A percentile compares a stretch with the other conserved stretches of the same genome.
These are phyloP conservation scores for Henningerozyma blattae DNA, from an alignment of 805 yeast genomes.

Conservation along the genomic window DNA sequence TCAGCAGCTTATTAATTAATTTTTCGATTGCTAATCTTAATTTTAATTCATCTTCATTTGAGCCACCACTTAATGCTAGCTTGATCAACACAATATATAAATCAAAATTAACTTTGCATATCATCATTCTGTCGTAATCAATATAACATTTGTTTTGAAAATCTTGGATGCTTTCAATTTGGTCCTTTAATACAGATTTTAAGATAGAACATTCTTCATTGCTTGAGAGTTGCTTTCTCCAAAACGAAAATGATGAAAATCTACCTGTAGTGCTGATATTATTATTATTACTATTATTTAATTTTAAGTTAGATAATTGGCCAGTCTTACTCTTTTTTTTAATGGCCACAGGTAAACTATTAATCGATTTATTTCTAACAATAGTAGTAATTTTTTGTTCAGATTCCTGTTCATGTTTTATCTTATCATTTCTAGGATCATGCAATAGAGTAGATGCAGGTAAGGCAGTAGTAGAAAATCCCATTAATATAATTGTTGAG, in stretches of 20 bases:
- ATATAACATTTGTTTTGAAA: conserved; percentile 41
- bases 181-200: conserved; percentile 30
- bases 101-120: conserved; percentile 53
- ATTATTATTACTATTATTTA: not conserved
- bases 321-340: not conserved
- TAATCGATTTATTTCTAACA: conserved; percentile 6
- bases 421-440: conserved; percentile 4
- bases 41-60: conserved; percentile 54
- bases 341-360: conserved; percentile 11
- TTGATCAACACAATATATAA: conserved; percentile 45
- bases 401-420: not conserved
- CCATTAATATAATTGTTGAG: conserved; percentile 22
- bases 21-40: conserved; percentile 28
- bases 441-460: conserved; percentile 13
- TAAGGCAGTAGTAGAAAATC: conserved; percentile 22
- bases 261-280: not conserved
- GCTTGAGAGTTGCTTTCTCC: not conserved
- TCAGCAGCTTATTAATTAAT: conserved; percentile 14
- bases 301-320: not conserved
- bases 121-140: conserved; percentile 30
- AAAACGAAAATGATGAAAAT: not conserved
- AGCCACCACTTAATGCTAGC: conserved; percentile 53
- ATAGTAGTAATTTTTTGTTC: not conserved
- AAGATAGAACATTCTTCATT: conserved; percentile 7
- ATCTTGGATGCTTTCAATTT: conserved; percentile 35